These are phyloP conservation scores for Leucosporidium scottii DNA, from an alignment of 768 basidiomycete species.

Conservation along the genomic window DNA sequence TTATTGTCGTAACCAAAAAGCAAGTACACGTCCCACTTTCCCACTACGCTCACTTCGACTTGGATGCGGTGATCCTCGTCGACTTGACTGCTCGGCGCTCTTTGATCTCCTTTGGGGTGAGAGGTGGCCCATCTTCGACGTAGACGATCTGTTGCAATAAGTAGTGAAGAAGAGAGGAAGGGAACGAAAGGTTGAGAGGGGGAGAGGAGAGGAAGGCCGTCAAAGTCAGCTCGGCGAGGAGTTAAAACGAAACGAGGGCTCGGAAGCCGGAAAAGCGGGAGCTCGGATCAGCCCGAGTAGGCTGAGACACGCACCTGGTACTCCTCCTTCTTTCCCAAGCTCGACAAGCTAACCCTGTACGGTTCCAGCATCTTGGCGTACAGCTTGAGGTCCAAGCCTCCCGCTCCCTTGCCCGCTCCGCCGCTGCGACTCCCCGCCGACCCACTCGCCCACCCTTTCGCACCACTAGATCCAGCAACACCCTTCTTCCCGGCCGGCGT, in stretches of 20 bases:
- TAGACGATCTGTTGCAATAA: neutral
- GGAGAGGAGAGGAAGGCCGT: no score
- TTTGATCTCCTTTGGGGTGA: neutral
- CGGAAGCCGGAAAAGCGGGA: no score
- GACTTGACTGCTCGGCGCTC: neutral
- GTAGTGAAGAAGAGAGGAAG: no score
- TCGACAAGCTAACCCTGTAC: constrained; percentile 21
- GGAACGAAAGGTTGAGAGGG: no score
- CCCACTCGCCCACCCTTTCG: neutral
- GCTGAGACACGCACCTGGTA: constrained; percentile 35
- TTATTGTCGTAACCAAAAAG: no score
- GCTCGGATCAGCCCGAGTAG: no score
- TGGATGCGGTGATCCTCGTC: neutral
- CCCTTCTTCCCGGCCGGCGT: neutral
- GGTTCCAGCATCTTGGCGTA: constrained; percentile 23
- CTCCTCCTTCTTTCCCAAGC: constrained; percentile 20
- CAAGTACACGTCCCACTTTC: no score
- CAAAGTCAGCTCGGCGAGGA: no score
- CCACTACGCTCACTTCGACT: no score
- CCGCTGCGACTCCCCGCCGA: no score
- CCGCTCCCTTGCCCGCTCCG: no score
- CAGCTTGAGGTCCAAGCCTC: neutral
- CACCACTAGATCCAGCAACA: constrained; percentile 5
- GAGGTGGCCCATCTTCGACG: constrained; percentile 1
- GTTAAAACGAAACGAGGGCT: no score